A percentile compares a stretch with the other conserved stretches of the same genome.
phyloP scores from a whole-genome alignment of 192 early-diverging fungal genomes.

The Tieghemiomyces parasiticus region DNA sequence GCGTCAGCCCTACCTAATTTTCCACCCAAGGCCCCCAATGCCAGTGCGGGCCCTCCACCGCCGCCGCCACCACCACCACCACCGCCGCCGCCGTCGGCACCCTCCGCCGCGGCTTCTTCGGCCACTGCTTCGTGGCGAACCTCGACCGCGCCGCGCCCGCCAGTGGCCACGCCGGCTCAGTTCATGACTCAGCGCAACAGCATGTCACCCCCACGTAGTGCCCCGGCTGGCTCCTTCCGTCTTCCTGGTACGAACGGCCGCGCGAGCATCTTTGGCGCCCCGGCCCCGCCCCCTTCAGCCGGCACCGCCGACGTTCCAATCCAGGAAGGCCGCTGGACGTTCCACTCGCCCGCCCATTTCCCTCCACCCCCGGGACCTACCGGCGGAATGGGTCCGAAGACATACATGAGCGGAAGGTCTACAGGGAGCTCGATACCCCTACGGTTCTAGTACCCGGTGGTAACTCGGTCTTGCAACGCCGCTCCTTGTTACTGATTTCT shows the following conservation, averaged over 20 bases:
- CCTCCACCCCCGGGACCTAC: not conserved
- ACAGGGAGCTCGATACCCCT: not conserved
- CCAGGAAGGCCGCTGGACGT: not conserved
- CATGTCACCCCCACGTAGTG: not conserved
- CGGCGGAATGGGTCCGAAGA: not conserved
- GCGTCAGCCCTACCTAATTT: not conserved
- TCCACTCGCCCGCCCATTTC: not conserved
- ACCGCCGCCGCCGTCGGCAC: not conserved
- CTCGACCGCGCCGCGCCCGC: not conserved
- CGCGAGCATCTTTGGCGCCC: not conserved
- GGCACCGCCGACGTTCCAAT: not conserved
- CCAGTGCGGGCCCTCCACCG: not conserved
- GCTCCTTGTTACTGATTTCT: too few species aligned
- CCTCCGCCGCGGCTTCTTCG: not conserved
- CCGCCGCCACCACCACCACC: too few species aligned
- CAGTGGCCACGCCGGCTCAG: not conserved
- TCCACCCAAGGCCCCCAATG: not conserved
- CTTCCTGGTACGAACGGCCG: not conserved
- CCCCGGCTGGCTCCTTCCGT: not conserved
- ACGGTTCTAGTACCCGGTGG: constrained; percentile 1
- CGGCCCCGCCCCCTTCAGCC: not conserved
- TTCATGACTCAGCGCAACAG: not conserved
- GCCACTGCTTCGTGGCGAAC: too few species aligned
- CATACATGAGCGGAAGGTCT: not conserved
- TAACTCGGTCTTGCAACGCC: too few species aligned